Evolutionary conservation across 768 basidiomycete genomes (phyloP).

Genomic region (Suillus alpinus): DNA sequence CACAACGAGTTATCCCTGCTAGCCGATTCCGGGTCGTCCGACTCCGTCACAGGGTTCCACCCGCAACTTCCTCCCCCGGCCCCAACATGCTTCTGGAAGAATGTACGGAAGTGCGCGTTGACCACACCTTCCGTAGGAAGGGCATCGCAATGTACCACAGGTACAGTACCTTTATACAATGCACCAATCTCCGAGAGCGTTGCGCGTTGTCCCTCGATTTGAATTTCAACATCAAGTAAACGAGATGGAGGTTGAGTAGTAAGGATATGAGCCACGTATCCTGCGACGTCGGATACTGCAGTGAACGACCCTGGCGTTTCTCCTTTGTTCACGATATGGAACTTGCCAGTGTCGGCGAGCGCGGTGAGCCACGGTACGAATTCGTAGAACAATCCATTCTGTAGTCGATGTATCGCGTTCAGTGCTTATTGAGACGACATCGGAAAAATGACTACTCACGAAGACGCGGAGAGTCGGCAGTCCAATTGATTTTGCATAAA

Average conservation of each 20-base stretch:
- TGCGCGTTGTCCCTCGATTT: conserved; percentile 17
- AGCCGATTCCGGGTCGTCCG: conserved; percentile 1
- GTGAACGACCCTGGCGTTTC: conserved; percentile 22
- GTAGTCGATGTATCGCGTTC: not conserved
- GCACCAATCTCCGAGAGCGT: conserved; percentile 10
- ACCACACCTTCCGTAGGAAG: conserved; percentile 3
- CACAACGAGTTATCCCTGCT: conserved; percentile 5
- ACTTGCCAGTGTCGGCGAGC: conserved; percentile 13
- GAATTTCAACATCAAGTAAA: conserved; percentile 8
- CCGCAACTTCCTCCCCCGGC: not conserved
- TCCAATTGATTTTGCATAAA: conserved; percentile 12
- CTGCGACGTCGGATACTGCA: conserved; percentile 22
- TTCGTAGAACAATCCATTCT: conserved; percentile 22
- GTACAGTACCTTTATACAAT: conserved; percentile 10
- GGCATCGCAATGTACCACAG: conserved; percentile 6
- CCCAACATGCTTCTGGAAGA: not conserved
- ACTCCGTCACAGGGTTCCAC: conserved; percentile 1
- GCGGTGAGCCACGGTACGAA: conserved; percentile 25
- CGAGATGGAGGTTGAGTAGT: conserved; percentile 11
- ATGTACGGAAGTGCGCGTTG: not conserved
- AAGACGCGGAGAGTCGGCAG: conserved; percentile 20
- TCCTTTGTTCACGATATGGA: conserved; percentile 18
- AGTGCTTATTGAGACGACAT: not conserved
- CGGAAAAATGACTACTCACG: conserved; percentile 7
- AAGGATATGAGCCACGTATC: conserved; percentile 21